Evolutionary conservation across 305 asterid species (phyloP).

Genomic region (Fraxinus ornus): DNA sequence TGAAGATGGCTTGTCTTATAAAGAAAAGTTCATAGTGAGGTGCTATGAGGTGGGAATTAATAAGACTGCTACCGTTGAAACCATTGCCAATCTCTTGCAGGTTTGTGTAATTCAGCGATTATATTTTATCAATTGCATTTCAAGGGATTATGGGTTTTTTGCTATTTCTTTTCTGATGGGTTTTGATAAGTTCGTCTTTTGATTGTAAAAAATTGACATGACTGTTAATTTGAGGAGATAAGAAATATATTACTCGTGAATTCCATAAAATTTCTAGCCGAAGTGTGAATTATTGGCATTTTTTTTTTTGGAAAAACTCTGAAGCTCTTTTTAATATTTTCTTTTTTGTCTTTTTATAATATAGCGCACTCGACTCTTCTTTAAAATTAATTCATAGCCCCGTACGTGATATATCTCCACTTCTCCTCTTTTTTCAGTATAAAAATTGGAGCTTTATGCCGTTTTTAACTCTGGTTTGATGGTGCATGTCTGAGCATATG

Average conservation of each 20-base stretch:
- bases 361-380: neutral
- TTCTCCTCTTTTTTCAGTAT: neutral
- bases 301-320: neutral
- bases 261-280: neutral
- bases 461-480: slow-evolving; percentile 9
- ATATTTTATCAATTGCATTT: neutral
- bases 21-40: slow-evolving; percentile 84
- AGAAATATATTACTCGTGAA: neutral
- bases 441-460: slow-evolving; percentile 6
- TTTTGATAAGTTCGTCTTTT: neutral
- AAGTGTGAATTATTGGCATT: neutral
- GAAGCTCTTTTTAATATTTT: neutral
- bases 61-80: slow-evolving; percentile 89
- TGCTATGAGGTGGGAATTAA: slow-evolving; percentile 92
- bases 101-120: slow-evolving; percentile 24
- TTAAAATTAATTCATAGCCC: neutral
- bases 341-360: neutral
- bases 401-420: neutral
- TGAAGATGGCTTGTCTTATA: slow-evolving; percentile 75
- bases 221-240: neutral
- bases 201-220: neutral
- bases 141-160: neutral
- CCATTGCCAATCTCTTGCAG: slow-evolving; percentile 95
- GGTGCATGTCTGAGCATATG: slow-evolving; percentile 12
- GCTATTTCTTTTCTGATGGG: neutral